Base-by-base conservation (phyloP, 352 stramenopile genomes). In the Thraustochytrium sp. region DNA sequence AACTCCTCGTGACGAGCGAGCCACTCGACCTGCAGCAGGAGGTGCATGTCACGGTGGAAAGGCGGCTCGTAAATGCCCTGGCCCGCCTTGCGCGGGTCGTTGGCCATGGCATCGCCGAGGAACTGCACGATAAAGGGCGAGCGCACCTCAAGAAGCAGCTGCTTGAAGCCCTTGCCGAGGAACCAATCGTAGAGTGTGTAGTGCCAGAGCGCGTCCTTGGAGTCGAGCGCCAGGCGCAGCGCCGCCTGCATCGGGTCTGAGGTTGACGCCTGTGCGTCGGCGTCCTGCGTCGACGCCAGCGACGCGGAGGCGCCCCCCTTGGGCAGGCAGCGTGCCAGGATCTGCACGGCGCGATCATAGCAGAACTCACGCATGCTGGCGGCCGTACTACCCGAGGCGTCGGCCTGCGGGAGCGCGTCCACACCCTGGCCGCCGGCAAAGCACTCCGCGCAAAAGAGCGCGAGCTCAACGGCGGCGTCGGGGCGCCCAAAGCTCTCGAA, bases 101-200 rank as follows among this genome's bases (percentile, higher is more conserved):
- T 80, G 18, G 42, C 42, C 23, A 46, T 34, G 42, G 68, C 31
- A 26, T 80, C 46, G 0, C 46, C 68, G 13, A 80, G 46, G 40
- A 80, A 80, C 48, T 80, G 48, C 29, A 72, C 68, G 53, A 80
- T 80, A 36, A 80, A 80, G 1, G 68, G 68, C 42, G 68, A 51
- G 48, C 40, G 26, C 2, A 80, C 46, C 4, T 61, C 48, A 4
- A 80, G 51, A 2, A 80, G 2, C 11, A 72, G 44, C 23, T 80
- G 34, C 23, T 23, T 21, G 34, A 80, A 72, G 13, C 68, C 68
- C 31, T 80, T 44, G 13, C 46, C 42, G 1, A 80, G 49, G 26
- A 80, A 51, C 48, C 53, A 80, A 16, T 63, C 40, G 44, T 80
- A 80, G 9, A 80, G 68, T 29, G 68, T 80, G 44, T 46, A 80